Evolutionary conservation across 2,329 filamentous ascomycete genomes (phyloP), one percentile per base, ranked within the genome.

Genomic region (Trichophaea hybrida): DNA sequence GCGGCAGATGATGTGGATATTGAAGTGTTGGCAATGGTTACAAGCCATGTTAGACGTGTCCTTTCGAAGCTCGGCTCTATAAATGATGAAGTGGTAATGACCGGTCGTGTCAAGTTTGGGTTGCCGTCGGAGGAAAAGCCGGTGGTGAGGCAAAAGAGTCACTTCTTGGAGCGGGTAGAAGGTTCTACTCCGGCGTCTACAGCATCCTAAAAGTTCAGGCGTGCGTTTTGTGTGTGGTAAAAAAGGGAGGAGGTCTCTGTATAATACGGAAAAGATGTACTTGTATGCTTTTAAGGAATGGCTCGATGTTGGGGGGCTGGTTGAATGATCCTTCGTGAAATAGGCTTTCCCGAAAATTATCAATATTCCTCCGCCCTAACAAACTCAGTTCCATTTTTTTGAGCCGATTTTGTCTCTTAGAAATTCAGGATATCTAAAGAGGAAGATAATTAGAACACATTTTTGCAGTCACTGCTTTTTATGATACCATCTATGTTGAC

Each of bases 1-100:
- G 88, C 81, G 24, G 75, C 75, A 50, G 76, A 80, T 60, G 77
- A 83, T 58, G 76, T 84, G 15, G 80, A 86, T 71, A 75, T 82
- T 68, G 74, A 74, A 53, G 77, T 78, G 67, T 69, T 87, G 59
- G 82, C 81, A 4, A 72, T 75, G 61, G 78, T 87, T 57, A 80
- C 83, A 31, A 77, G 75, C 37, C 86, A 83, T 70, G 77, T 86
- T 73, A 75, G 82, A 61, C 75, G 77, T 65, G 76, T 80, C 55
- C 64, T 84, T 44, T 73, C 73, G 59, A 74, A 75, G 59, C 69
- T 86, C 64, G 79, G 80, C 4, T 70, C 72, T 32, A 69, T 81
- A 60, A 70, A 70, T 1, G 81, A 84, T 68, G 75, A 75, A 31
- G 74, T 76, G 61, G 65, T 82, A 49, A 73, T 74, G 54, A 67